Evolutionary conservation across 129 eudicot species (phyloP), one percentile per base, ranked within the genome.

Genomic region (Escallonia rubra): DNA sequence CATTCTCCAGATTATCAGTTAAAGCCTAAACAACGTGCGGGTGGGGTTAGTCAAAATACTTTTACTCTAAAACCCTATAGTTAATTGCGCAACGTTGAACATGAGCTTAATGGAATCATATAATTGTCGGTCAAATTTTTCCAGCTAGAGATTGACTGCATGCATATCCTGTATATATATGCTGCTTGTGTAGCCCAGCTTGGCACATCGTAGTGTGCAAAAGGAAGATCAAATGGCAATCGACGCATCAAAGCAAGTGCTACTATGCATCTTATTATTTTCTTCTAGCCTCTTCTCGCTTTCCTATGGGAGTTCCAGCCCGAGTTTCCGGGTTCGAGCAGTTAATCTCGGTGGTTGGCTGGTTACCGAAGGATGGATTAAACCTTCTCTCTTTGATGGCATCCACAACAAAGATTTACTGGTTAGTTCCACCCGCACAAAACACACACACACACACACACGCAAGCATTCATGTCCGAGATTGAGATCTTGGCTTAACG

Each of bases 291-390:
- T 76, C 10, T 41, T 76, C 48, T 45, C 65, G 51, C n/a, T 64
- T n/a, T 67, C 81, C 41, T 47, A 68, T 57, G 87, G 80, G 38
- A 67, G 77, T 46, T 61, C 59, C 50, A 43, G n/a, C 60, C 51
- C 80, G 7, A 71, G 49, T 62, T 79, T 76, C 48, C 76, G 67
- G 11, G 68, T 86, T 67, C 78, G 74, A 60, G 85, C 94, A 40
- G 94, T 81, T 62, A 86, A 90, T 80, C 85, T 90, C 23, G 94
- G 96, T n/a, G 96, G 96, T 11, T 90, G 96, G 94, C 90, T 90
- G 7, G 86, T 86, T 7, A 67, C 90, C 13, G 96, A 90, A 90
- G 94, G 94, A 54, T 86, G 96, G 96, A 90, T 90, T 62, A 82
- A 78, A 44, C 94, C 96, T 15, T 86, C 94, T 50, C 90, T 90